Percentiles rank a stretch among this genome's conserved stretches.
Conservation (phyloP, 192 early-diverging fungal species). For the Gryganskiella cystojenkinii region DNA sequence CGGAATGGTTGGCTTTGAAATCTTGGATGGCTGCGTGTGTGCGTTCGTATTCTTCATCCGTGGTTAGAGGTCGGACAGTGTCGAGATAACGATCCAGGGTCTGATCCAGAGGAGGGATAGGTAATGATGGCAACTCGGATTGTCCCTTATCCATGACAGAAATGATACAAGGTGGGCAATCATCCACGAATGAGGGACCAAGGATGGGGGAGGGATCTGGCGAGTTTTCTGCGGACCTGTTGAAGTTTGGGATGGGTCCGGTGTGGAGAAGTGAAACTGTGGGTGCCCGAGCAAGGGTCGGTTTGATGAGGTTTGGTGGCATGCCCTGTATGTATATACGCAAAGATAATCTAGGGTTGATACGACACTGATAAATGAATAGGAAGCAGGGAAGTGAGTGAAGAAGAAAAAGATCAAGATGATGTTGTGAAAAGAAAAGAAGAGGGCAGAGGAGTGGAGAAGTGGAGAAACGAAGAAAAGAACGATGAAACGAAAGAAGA, state of each 20-base stretch:
- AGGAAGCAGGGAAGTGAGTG: not conserved
- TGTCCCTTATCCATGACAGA: slow-evolving; percentile 30
- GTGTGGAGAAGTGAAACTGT: slow-evolving; percentile 39
- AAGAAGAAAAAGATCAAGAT: not conserved
- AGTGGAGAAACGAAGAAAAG: slow-evolving; percentile 1
- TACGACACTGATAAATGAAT: too few species aligned
- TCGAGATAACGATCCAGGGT: slow-evolving; percentile 57
- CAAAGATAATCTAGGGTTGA: too few species aligned
- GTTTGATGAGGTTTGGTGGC: slow-evolving; percentile 18
- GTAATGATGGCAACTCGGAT: slow-evolving; percentile 51
- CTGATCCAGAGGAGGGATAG: slow-evolving; percentile 62
- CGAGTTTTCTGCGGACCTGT: slow-evolving; percentile 43
- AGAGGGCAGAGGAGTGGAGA: slow-evolving; percentile 9
- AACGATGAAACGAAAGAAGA: not conserved
- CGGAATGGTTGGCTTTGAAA: slow-evolving; percentile 38
- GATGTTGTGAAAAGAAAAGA: not conserved
- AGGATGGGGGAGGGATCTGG: slow-evolving; percentile 24
- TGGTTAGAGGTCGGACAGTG: slow-evolving; percentile 55
- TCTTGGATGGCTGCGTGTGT: slow-evolving; percentile 54
- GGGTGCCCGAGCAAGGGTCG: slow-evolving; percentile 1
- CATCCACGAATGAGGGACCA: not conserved
- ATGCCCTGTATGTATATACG: slow-evolving; percentile 11
- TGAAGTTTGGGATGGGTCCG: slow-evolving; percentile 36
- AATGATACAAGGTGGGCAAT: slow-evolving; percentile 9
- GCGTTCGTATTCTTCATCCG: slow-evolving; percentile 52